Base-by-base conservation (phyloP, 768 basidiomycete species). In the Amanita inopinata region DNA sequence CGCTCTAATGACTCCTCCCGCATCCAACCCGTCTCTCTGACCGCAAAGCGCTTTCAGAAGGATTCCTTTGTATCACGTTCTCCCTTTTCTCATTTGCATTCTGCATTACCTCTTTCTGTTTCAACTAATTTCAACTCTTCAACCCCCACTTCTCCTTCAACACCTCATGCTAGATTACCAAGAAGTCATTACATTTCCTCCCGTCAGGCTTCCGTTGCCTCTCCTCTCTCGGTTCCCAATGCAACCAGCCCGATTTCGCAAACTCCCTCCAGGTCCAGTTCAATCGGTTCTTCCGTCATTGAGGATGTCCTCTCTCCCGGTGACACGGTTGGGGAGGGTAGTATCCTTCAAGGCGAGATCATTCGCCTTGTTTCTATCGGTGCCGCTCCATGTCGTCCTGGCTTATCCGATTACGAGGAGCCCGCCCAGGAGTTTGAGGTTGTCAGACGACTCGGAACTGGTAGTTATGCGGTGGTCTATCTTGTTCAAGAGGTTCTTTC, bases 401-500 rank as follows among this genome's bases (percentile, higher is more conserved):
- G n/a, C n/a, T n/a, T n/a, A n/a, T 37, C 20, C 3, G 53, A 68
- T 46, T 59, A 66, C 46, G 55, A 56, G 47, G 67, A 69, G 44
- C 76, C 77, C 14, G 80, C 79, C 11, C 65, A 60, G 15, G 78
- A 80, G 50, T 90, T 93, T 47, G 75, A 90, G 65, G 90, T 97
- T 58, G 75, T 93, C 51, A 70, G 85, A 44, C 78, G 77, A 49
- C 76, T 94, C 40, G 92, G 92, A 37, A 80, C 85, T 0, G 92
- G 92, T 52, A 85, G 82, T 48, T 96, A 94, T 58, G 92, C 92
- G 11, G 85, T 91, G 54, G 92, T 96, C 43, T 97, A 96, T 59
- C 80, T 90, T 47, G 92, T 96, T 19, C 76, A 78, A 35, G 83
- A 88, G 61, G 73, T 85, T 25, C 63, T 74, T 36, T 65, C 62